Conservation (phyloP, 1,284 basidiomycete species). For the Porodaedalea pini region DNA sequence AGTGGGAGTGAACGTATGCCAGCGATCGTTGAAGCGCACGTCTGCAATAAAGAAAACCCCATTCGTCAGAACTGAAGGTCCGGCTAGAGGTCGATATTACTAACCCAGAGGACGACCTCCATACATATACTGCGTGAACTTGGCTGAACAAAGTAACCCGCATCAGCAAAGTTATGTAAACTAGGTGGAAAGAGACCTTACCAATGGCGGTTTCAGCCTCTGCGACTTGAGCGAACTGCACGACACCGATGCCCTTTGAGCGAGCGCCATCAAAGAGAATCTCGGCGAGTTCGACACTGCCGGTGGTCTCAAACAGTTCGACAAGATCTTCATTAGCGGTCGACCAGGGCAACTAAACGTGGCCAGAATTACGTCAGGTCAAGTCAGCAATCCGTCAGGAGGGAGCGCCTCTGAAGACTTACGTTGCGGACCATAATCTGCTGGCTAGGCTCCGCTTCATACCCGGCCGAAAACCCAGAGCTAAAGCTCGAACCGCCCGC, state of each 20-base stretch:
- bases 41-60: slow-evolving; percentile 41
- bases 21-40: slow-evolving; percentile 88
- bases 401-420: slow-evolving; percentile 33
- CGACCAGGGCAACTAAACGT: slow-evolving; percentile 86
- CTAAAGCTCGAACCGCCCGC: slow-evolving; percentile 36
- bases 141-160: slow-evolving; percentile 47
- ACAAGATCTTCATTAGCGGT: slow-evolving; percentile 99
- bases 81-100: slow-evolving; percentile 27
- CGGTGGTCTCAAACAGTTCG: slow-evolving; percentile 97
- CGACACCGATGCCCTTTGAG: slow-evolving; percentile 91
- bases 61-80: slow-evolving; percentile 3
- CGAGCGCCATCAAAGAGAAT: slow-evolving; percentile 88
- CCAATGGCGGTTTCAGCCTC: slow-evolving; percentile 94
- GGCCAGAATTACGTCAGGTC: slow-evolving; percentile 8
- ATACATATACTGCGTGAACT: slow-evolving; percentile 90
- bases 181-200: slow-evolving; percentile 32
- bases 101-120: slow-evolving; percentile 82
- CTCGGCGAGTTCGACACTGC: slow-evolving; percentile 90
- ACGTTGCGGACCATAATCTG: slow-evolving; percentile 98
- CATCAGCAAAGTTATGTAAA: slow-evolving; percentile 2
- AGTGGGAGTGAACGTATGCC: slow-evolving; percentile 84
- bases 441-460: slow-evolving; percentile 78
- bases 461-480: slow-evolving; percentile 28
- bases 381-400: too few species aligned
- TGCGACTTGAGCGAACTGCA: slow-evolving; percentile 84